A percentile compares a stretch with the other conserved stretches of the same genome.
Conservation (phyloP, 2,329 filamentous ascomycete species). For the Leptographium flavum region DNA sequence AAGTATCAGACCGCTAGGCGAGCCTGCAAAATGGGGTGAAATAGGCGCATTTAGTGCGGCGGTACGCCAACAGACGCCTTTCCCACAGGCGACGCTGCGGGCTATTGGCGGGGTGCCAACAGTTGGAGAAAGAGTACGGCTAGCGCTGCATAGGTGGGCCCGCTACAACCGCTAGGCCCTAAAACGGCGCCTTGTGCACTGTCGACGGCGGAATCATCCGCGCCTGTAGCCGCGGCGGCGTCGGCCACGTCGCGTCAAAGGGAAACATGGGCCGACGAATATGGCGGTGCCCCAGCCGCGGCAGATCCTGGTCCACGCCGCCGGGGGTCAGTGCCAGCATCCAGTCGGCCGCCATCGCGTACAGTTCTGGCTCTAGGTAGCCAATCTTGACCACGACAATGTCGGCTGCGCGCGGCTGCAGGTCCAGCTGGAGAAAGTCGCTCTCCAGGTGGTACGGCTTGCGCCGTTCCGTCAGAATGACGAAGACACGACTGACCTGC, state of each 20-base stretch:
- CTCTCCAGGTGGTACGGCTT: conserved; percentile 39
- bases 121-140: no score
- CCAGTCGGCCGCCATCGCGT: conserved; percentile 38
- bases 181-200: no score
- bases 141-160: no score
- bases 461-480: conserved; percentile 34
- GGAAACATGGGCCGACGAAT: conserved; percentile 32
- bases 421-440: conserved; percentile 33
- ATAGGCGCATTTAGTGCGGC: no score
- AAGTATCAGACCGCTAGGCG: no score
- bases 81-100: no score
- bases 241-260: conserved; percentile 11
- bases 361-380: conserved; percentile 39
- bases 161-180: no score
- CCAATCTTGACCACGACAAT: conserved; percentile 42
- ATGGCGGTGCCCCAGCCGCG: conserved; percentile 29
- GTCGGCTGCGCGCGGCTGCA: conserved; percentile 29
- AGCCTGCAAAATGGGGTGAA: no score
- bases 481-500: conserved; percentile 30
- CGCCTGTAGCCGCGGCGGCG: conserved; percentile 12
- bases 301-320: conserved; percentile 37
- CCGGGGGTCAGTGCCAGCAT: conserved; percentile 39
- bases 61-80: no score
- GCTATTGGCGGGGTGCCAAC: no score
- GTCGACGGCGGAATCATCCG: conserved; percentile 12